These are phyloP conservation scores for Begonia masoniana DNA, from an alignment of 306 rosid species.

Conservation along the genomic window DNA sequence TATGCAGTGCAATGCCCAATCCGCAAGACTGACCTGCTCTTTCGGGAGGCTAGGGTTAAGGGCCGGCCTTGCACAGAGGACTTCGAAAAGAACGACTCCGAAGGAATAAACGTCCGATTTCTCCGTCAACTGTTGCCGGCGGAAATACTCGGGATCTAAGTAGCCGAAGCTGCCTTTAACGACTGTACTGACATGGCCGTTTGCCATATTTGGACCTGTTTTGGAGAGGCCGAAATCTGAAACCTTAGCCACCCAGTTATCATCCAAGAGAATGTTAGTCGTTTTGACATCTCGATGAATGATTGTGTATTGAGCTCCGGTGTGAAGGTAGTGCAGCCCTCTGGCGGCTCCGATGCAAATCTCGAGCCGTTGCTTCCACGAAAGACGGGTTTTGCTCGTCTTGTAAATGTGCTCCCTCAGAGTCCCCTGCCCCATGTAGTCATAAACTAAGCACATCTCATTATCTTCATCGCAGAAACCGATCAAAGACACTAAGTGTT, in stretches of 20 bases:
- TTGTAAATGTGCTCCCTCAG: constrained; percentile 37
- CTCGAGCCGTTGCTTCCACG: constrained; percentile 43
- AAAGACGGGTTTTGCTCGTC: constrained; percentile 28
- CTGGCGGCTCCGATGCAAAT: constrained; percentile 46
- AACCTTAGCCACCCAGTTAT: constrained; percentile 42
- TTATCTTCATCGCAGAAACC: constrained; percentile 41
- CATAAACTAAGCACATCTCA: constrained; percentile 43
- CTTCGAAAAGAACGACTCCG: constrained; percentile 40
- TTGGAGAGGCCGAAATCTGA: constrained; percentile 44
- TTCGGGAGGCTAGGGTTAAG: constrained; percentile 35
- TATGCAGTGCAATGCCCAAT: constrained; percentile 41
- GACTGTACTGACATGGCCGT: constrained; percentile 40
- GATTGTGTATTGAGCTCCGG: constrained; percentile 41
- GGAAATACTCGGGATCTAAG: constrained; percentile 39
- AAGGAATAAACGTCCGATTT: constrained; percentile 43
- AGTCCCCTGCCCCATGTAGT: constrained; percentile 35
- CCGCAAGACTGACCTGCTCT: constrained; percentile 46
- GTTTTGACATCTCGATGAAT: constrained; percentile 47
- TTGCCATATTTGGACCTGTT: constrained; percentile 34
- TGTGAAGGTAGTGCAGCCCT: constrained; percentile 48
- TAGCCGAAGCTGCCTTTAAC: constrained; percentile 46
- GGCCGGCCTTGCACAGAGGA: constrained; percentile 37
- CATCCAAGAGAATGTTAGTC: constrained; percentile 45
- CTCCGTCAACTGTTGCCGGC: constrained; percentile 39
- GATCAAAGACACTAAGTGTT: constrained; percentile 35